phyloP scores from a whole-genome alignment of 2,329 filamentous ascomycete genomes.

The Didymella glomerata region DNA sequence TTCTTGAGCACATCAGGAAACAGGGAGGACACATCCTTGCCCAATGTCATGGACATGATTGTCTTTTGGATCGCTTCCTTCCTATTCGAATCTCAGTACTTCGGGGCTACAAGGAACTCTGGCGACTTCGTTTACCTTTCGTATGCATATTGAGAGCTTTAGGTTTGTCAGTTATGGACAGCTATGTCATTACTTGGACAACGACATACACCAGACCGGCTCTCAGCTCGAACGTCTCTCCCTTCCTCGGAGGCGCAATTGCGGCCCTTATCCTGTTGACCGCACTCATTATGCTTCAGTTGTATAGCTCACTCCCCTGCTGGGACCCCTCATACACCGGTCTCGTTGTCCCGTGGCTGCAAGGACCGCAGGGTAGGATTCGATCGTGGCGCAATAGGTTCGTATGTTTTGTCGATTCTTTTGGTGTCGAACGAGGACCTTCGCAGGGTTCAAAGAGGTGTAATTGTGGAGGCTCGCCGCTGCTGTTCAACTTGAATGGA shows the following conservation, averaged over 20 bases:
- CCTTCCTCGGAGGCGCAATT: constrained; percentile 91
- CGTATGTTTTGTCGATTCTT: neutral
- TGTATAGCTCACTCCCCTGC: constrained; percentile 42
- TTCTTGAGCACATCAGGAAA: constrained; percentile 99
- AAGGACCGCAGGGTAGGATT: constrained; percentile 8
- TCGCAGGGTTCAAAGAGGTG: constrained; percentile 1
- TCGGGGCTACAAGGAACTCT: neutral
- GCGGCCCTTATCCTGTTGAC: constrained; percentile 96
- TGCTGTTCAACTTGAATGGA: constrained; percentile 25
- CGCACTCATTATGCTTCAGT: constrained; percentile 70
- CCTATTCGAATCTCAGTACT: constrained; percentile 57
- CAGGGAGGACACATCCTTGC: constrained; percentile 96
- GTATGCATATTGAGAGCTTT: constrained; percentile 95
- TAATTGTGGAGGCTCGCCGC: constrained; percentile 23
- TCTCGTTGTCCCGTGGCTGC: constrained; percentile 19
- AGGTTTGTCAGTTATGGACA: constrained; percentile 45
- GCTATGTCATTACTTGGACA: constrained; percentile 14
- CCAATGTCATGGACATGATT: constrained; percentile 99
- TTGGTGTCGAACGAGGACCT: neutral
- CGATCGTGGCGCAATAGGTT: constrained; percentile 13
- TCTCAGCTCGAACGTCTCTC: constrained; percentile 96
- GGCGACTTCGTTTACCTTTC: constrained; percentile 67
- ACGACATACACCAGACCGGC: constrained; percentile 77
- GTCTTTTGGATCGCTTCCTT: constrained; percentile 99
- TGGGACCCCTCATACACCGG: constrained; percentile 47